Percentiles rank a stretch among this genome's conserved stretches.
Conservation (phyloP, 176 grass and related monocot genomes). For the Puya raimondii region DNA sequence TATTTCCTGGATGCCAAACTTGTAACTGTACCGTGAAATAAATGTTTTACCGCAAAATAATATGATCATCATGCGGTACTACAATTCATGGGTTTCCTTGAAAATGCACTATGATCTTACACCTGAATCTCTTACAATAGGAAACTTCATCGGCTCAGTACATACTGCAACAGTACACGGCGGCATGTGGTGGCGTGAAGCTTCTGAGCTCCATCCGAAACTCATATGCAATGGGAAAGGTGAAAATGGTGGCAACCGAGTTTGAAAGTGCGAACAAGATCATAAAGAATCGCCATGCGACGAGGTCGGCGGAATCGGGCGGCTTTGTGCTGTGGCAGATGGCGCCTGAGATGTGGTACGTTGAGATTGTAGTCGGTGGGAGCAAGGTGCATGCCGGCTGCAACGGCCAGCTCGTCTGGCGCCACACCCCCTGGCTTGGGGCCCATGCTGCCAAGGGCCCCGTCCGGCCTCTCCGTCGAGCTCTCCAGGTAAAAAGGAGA, state of each 20-base stretch:
- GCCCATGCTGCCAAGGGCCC: conserved; percentile 55
- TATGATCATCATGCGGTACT: no score
- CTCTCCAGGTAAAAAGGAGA: conserved; percentile 40
- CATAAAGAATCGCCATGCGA: conserved; percentile 39
- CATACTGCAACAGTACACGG: conserved; percentile 76
- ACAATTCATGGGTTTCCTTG: no score
- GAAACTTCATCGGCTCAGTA: conserved; percentile 66
- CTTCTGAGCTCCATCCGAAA: conserved; percentile 40
- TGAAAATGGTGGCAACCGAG: conserved; percentile 47
- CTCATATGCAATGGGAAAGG: conserved; percentile 57
- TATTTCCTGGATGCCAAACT: no score
- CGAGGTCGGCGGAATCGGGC: conserved; percentile 31
- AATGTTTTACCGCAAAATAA: no score
- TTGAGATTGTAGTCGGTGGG: conserved; percentile 56
- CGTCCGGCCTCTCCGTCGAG: conserved; percentile 54
- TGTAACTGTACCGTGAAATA: no score
- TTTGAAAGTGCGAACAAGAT: conserved; percentile 32
- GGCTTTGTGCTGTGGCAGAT: conserved; percentile 76
- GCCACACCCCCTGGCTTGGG: conserved; percentile 47
- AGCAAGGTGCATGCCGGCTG: conserved; percentile 63
- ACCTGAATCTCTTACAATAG: conserved; percentile 9
- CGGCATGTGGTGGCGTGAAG: conserved; percentile 51
- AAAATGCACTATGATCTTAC: no score
- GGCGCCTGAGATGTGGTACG: conserved; percentile 59
- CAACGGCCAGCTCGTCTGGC: conserved; percentile 60